phyloP scores from a whole-genome alignment of 1,139 yeast species.

The Yamadazyma pseudoaaseri region DNA sequence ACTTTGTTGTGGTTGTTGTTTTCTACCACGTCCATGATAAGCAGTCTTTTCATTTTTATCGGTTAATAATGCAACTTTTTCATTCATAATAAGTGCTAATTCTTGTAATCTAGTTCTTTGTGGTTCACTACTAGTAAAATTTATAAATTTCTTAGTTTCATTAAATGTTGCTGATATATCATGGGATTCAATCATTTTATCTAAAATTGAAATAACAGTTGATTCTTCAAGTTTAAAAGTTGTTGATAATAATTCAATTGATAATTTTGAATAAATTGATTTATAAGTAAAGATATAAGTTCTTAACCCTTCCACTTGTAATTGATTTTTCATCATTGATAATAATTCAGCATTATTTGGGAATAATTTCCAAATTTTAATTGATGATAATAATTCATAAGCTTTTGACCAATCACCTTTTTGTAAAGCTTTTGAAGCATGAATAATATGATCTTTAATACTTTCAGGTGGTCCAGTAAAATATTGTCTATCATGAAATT shows the following conservation, averaged over 20 bases:
- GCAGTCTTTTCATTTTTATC: slow-evolving; percentile 87
- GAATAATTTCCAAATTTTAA: slow-evolving; percentile 88
- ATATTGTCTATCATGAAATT: slow-evolving; percentile 90
- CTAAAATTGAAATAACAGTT: slow-evolving; percentile 60
- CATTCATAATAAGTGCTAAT: slow-evolving; percentile 83
- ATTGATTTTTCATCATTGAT: slow-evolving; percentile 68
- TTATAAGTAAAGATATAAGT: slow-evolving; percentile 87
- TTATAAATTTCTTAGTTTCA: slow-evolving; percentile 57
- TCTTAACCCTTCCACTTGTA: slow-evolving; percentile 87
- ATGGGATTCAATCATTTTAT: slow-evolving; percentile 72
- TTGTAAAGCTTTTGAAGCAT: slow-evolving; percentile 87
- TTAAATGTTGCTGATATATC: slow-evolving; percentile 66
- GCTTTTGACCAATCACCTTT: slow-evolving; percentile 89
- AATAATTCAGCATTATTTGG: slow-evolving; percentile 67
- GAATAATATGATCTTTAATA: slow-evolving; percentile 89
- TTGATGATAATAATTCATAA: slow-evolving; percentile 64
- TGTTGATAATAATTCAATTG: slow-evolving; percentile 63
- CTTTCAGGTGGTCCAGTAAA: slow-evolving; percentile 98
- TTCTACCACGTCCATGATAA: slow-evolving; percentile 64
- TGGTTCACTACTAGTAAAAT: slow-evolving; percentile 67
- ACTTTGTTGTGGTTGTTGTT: slow-evolving; percentile 31
- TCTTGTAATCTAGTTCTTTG: slow-evolving; percentile 87
- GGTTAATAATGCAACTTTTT: slow-evolving; percentile 75
- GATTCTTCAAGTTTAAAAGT: slow-evolving; percentile 63
- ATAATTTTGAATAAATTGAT: slow-evolving; percentile 69